Conservation (phyloP, 2,329 filamentous ascomycete genomes). For the Talaromyces verruculosus region DNA sequence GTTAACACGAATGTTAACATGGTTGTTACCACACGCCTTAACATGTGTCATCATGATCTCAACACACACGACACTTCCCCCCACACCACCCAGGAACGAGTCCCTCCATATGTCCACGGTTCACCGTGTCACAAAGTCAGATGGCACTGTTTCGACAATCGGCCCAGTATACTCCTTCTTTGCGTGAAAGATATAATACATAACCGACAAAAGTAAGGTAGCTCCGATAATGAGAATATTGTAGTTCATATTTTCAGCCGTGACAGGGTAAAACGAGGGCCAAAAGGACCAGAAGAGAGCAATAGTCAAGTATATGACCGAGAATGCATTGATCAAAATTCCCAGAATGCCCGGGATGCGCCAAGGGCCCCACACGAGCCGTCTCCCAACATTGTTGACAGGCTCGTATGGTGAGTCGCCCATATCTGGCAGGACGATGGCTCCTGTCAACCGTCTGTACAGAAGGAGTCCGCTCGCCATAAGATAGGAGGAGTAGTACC, state of each 20-base stretch:
- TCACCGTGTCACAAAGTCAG: not conserved
- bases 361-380: slow-evolving; percentile 10
- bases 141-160: slow-evolving; percentile 29
- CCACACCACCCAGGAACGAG: too few species aligned
- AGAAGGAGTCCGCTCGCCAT: slow-evolving; percentile 28
- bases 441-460: slow-evolving; percentile 7
- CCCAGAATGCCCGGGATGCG: slow-evolving; percentile 11
- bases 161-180: slow-evolving; percentile 51
- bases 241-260: slow-evolving; percentile 49
- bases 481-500: slow-evolving; percentile 53
- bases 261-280: slow-evolving; percentile 38
- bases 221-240: slow-evolving; percentile 48
- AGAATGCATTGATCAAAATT: slow-evolving; percentile 7
- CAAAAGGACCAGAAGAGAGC: slow-evolving; percentile 15
- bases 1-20: too few species aligned
- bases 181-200: slow-evolving; percentile 49
- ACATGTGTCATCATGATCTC: too few species aligned
- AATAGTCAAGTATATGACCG: slow-evolving; percentile 9
- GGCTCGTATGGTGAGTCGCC: not conserved
- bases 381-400: slow-evolving; percentile 5
- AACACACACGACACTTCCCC: too few species aligned
- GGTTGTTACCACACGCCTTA: too few species aligned
- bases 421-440: slow-evolving; percentile 1
- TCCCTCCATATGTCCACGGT: too few species aligned
- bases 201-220: slow-evolving; percentile 46